Base-by-base conservation (phyloP, 192 early-diverging fungal genomes). In the Martensiomyces pterosporus region DNA sequence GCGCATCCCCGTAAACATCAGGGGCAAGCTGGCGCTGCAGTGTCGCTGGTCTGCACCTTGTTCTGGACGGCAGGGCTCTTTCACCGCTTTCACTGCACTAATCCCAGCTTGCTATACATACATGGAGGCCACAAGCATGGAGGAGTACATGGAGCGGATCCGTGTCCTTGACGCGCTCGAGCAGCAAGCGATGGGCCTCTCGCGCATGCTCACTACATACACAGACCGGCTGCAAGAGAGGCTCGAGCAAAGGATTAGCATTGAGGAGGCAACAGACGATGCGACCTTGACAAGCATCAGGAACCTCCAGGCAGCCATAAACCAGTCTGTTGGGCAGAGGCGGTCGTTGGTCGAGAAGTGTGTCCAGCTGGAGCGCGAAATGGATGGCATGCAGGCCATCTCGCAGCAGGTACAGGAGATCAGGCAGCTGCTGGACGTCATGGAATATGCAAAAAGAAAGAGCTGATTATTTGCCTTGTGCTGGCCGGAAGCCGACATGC, bases 111-210 rank as follows among this genome's bases (percentile, higher is more conserved):
- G n/a, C n/a, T n/a, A 2, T 12, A 41, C 39, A 9, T 21, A 12
- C 17, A 21, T 21, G 17, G 65, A 68, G 38, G 39, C 32, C 4
- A 62, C 53, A 27, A 58, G 60, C 55, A 46, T 69, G 17, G 67
- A 69, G 39, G 67, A 63, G 16, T 69, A 69, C 21, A 69, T 69
- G 67, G 67, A 69, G 46, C 67, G 67, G 19, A 69, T 69, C 24
- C 49, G 67, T 15, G 67, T 69, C 24, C 46, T 69, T 17, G 67
- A 69, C 39, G 59, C 59, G 19, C 40, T 69, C 26, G 67, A 69
- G 55, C 67, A 69, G 45, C 67, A 69, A 22, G 59, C 67, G 9
- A 69, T 69, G 67, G 67, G 67, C 17, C 59, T 69, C 2, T 69
- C 67, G 41, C 59, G 67, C 21, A 69, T 69, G 67, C 67, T 69